phyloP scores from a whole-genome alignment of 305 asterid genomes.

The Rubia peregrina region DNA sequence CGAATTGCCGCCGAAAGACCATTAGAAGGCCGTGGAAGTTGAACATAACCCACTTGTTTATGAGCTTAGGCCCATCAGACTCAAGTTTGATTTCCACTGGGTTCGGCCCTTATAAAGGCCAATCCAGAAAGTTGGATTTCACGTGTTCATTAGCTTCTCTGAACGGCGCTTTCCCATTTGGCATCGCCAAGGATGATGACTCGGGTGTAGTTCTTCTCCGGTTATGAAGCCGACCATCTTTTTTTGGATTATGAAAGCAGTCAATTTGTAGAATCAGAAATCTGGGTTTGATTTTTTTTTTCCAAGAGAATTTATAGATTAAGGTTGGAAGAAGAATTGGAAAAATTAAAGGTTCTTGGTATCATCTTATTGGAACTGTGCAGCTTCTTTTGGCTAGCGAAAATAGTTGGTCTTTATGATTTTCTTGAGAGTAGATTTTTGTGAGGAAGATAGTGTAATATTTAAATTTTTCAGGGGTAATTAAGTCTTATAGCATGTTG shows the following conservation, averaged over 20 bases:
- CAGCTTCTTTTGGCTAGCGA: background rate
- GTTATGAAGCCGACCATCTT: no score
- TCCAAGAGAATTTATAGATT: background rate
- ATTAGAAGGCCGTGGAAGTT: slow-evolving; percentile 53
- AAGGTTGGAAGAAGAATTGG: no score
- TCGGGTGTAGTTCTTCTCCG: no score
- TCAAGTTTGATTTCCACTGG: slow-evolving; percentile 51
- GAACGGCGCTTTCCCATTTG: slow-evolving; percentile 53
- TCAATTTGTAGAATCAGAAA: slow-evolving; percentile 7
- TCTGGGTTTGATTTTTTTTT: background rate
- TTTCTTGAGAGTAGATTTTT: background rate
- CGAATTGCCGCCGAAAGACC: slow-evolving; percentile 43
- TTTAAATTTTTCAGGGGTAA: no score
- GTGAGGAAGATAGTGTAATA: background rate
- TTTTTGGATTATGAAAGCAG: background rate
- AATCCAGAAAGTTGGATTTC: slow-evolving; percentile 55
- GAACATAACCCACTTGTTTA: slow-evolving; percentile 62
- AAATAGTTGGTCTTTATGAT: slow-evolving; percentile 5
- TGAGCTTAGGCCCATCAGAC: slow-evolving; percentile 49
- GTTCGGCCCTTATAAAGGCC: slow-evolving; percentile 44
- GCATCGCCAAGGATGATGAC: slow-evolving; percentile 57
- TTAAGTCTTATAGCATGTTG: no score
- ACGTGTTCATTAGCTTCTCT: slow-evolving; percentile 53
- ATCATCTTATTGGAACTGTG: background rate
- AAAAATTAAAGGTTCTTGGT: background rate